Evolutionary conservation across 352 stramenopile genomes (phyloP).

Genomic region (Globisporangium megalacanthum): DNA sequence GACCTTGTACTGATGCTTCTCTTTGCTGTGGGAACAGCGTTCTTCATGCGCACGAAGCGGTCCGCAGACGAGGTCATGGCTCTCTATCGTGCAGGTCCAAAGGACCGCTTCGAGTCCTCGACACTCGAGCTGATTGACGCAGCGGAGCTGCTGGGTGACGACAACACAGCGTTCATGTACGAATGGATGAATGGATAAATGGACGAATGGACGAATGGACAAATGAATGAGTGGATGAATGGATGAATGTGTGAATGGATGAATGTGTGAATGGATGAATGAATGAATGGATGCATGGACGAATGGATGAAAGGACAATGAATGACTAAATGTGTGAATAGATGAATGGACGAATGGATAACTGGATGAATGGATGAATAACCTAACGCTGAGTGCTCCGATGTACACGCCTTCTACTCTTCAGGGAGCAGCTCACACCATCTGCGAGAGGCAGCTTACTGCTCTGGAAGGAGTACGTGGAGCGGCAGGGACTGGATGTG

Average conservation of each 20-base stretch:
- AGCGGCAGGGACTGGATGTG: neutral
- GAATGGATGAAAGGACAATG: too few relatives aligned
- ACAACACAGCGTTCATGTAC: constrained; percentile 22
- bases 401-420: neutral
- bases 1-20: neutral
- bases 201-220: too few relatives aligned
- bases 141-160: constrained; percentile 21
- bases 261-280: too few relatives aligned
- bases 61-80: constrained; percentile 28
- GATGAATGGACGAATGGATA: too few relatives aligned
- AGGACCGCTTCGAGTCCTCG: constrained; percentile 57
- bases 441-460: constrained; percentile 36
- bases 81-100: constrained; percentile 36
- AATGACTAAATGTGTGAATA: too few relatives aligned
- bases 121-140: constrained; percentile 40
- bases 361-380: neutral
- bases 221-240: too few relatives aligned
- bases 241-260: too few relatives aligned
- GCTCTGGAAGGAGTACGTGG: constrained; percentile 37
- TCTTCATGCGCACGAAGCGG: constrained; percentile 40
- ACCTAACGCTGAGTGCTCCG: neutral
- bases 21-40: constrained; percentile 27
- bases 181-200: neutral
- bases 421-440: constrained; percentile 32
- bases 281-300: too few relatives aligned